phyloP scores from a whole-genome alignment of 2,329 filamentous ascomycete genomes.

The Diplodia mutila region DNA sequence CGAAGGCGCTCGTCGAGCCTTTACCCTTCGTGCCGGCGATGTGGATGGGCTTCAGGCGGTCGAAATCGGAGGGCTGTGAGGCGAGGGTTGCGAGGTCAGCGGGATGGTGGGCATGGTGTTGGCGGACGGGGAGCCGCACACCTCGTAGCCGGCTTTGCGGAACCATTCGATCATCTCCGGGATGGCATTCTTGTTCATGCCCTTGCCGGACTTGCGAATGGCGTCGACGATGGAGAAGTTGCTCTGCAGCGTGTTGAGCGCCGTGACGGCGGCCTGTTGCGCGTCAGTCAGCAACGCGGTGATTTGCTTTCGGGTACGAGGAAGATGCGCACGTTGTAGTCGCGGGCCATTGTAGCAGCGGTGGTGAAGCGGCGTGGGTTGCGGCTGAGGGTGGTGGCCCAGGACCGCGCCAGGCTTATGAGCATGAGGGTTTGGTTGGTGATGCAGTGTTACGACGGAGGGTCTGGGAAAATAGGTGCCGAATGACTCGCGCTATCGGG shows the following conservation, averaged over 20 bases:
- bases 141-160: constrained; percentile 73
- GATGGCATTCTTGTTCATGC: constrained; percentile 74
- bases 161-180: constrained; percentile 84
- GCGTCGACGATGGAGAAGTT: constrained; percentile 79
- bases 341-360: constrained; percentile 26
- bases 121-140: constrained; percentile 47
- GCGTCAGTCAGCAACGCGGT: neutral
- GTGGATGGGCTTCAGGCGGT: constrained; percentile 70
- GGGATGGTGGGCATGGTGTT: neutral
- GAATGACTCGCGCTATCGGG: constrained; percentile 16
- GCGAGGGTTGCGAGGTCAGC: neutral
- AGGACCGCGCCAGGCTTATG: constrained; percentile 20
- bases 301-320: neutral
- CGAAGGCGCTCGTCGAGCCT: constrained; percentile 83
- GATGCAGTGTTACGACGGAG: neutral
- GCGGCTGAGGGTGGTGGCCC: constrained; percentile 5
- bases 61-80: constrained; percentile 62
- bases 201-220: constrained; percentile 72
- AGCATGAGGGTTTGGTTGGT: constrained; percentile 18
- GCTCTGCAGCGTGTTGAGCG: constrained; percentile 76
- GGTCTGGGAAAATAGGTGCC: constrained; percentile 2
- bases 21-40: constrained; percentile 95
- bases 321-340: constrained; percentile 27
- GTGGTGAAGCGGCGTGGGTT: constrained; percentile 14
- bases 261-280: constrained; percentile 67